Evolutionary conservation across 78 protist species (phyloP), one percentile per base, ranked within the genome.

Genomic region (Dictyostelium firmibasis): DNA sequence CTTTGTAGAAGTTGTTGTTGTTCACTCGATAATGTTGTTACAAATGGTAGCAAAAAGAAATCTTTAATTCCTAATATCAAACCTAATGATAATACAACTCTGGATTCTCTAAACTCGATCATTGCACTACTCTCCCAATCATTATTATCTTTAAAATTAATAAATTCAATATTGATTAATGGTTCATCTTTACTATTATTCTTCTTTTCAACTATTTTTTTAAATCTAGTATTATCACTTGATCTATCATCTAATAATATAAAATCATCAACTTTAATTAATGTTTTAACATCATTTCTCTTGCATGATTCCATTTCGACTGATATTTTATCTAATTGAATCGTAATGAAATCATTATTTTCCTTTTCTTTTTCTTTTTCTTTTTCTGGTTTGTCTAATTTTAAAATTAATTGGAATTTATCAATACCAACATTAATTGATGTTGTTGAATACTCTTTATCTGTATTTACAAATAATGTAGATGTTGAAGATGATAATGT

Each of bases 31-130:
- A 87, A 69, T 62, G 72, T 76, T 31, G 74, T 35, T n/a, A 38
- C 38, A 50, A 89, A 89, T 69, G 94, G 94, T 16, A 89, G 43
- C 50, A 89, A 81, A 70, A 89, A 89, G 87, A 89, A 89, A 81
- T 89, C 94, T 50, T 89, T 89, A 3, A 89, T 64, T 33, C 87
- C 86, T n/a, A 89, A 35, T 13, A 89, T 62, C 6, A 81, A 69
- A 43, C 87, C 94, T 14, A 69, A 41, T 0, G 86, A 64, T 5
- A 67, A 85, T 44, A 27, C 64, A 9, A 89, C 10, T 25, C 14
- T 47, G 5, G 43, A 23, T 20, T 70, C 75, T 31, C 20, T 8
- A 8, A 89, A 47, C 7, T 81, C 64, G 3, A 81, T 14, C 3
- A 9, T 4, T 11, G 70, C 18, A 25, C 44, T 35, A 81, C 83